Evolutionary conservation across 345 rosid genomes (phyloP), one percentile per base, ranked within the genome.

Genomic region (Euphorbia tirucalli): DNA sequence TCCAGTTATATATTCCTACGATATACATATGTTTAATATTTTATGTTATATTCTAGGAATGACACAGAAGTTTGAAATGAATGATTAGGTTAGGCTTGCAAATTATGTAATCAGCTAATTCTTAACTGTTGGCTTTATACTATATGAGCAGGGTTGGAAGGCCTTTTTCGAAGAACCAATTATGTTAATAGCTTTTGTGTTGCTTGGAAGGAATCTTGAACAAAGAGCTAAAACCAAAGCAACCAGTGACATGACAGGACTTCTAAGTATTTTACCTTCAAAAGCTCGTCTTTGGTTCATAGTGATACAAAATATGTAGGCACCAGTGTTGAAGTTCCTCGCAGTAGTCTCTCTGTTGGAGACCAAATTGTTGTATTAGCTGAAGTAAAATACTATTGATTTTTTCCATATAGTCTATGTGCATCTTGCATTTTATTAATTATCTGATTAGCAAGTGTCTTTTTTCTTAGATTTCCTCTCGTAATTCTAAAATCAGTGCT

Each of bases 171-270:
- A 93, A 90, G 98, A 93, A 71, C 97, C 97, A 30, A 84, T 93
- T 62, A 93, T 93, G 97, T 85, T 93, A 77, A 86, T 93, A 78
- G 96, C 97, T 70, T 90, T 93, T 81, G 97, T 93, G 67, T 83
- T 93, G 85, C 81, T 93, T 74, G 98, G 98, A 79, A 90, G 95
- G 79, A 94, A 94, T 84, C 96, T 94, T 81, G 98, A 94, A 83
- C 97, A 94, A 68, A 86, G 97, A 87, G 98, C 98, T 56, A 90
- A 94, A 85, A 89, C 92, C 56, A 92, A 94, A 88, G 97, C 98
- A 70, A 79, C 95, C 54, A 92, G 98, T 88, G 98, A 92, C 82
- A 89, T 94, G 98, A 92, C 97, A 32, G 93, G 97, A 72, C 97
- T 94, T 73, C 78, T 92, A 64, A 89, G 85, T 85, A 80, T 90